Conservation (phyloP, 371 early-diverging fungal species). For the Basidiobolus meristosporus region DNA sequence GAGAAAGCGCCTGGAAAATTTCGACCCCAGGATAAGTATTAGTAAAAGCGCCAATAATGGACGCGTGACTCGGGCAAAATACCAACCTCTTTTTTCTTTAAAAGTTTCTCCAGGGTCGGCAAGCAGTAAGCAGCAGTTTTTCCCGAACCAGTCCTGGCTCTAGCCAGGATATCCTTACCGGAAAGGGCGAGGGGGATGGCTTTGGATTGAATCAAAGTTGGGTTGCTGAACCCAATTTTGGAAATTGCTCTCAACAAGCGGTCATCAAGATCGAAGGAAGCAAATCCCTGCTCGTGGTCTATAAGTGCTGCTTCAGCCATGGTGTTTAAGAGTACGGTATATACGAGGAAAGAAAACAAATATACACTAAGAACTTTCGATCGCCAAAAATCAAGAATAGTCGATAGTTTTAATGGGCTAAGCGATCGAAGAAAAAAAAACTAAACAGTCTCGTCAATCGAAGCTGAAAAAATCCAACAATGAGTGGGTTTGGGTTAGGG, state of each 20-base stretch:
- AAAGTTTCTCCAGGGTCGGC: constrained; percentile 82
- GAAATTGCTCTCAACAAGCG: constrained; percentile 73
- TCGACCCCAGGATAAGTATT: neutral
- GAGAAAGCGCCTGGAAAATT: constrained; percentile 6
- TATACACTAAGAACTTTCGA: too few species aligned
- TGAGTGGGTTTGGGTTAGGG: too few species aligned
- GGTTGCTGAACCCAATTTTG: constrained; percentile 50
- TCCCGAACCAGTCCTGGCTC: constrained; percentile 97
- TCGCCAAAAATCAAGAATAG: too few species aligned
- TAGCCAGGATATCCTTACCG: constrained; percentile 94
- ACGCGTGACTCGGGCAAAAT: neutral
- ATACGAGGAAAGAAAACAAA: too few species aligned
- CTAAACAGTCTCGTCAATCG: too few species aligned
- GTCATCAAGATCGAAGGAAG: constrained; percentile 45
- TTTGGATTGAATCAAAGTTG: constrained; percentile 88
- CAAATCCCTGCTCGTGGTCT: neutral
- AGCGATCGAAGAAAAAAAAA: too few species aligned
- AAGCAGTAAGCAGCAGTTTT: constrained; percentile 96
- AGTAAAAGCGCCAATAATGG: neutral
- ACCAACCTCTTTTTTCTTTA: constrained; percentile 40
- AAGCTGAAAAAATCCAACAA: too few species aligned
- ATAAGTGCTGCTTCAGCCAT: neutral
- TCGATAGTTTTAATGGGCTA: too few species aligned
- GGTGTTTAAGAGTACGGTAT: too few species aligned
- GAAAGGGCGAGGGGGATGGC: constrained; percentile 88